Percentiles rank a stretch among this genome's conserved stretches.
These are phyloP conservation scores for Lecanicillium sp. DNA, from an alignment of 2,329 filamentous ascomycete genomes.

Conservation along the genomic window DNA sequence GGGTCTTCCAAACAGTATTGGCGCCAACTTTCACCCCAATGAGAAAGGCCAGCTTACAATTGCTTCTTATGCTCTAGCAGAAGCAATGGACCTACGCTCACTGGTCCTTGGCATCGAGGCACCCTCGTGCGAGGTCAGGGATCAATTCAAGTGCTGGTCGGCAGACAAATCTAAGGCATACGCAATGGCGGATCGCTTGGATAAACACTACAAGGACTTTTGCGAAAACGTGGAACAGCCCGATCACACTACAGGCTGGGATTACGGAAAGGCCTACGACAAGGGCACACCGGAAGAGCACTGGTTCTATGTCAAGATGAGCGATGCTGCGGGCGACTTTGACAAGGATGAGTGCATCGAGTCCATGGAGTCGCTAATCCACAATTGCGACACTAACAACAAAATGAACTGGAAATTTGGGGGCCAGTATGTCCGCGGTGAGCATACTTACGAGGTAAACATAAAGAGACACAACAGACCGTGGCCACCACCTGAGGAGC, in stretches of 20 bases:
- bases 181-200: conserved; percentile 13
- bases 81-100: conserved; percentile 13
- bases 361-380: conserved; percentile 14
- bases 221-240: conserved; percentile 16
- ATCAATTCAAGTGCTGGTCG: conserved; percentile 20
- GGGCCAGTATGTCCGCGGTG: conserved; percentile 15
- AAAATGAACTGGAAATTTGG: conserved; percentile 23
- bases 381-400: conserved; percentile 21
- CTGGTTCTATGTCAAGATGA: conserved; percentile 13
- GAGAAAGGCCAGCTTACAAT: conserved; percentile 18
- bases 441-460: conserved; percentile 18
- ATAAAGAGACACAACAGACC: conserved; percentile 11
- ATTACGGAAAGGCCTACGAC: conserved; percentile 14
- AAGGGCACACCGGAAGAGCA: conserved; percentile 19
- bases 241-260: conserved; percentile 14
- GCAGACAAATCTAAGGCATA: conserved; percentile 15
- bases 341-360: conserved; percentile 14
- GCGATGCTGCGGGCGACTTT: conserved; percentile 7
- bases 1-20: conserved; percentile 21
- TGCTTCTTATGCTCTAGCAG: conserved; percentile 18
- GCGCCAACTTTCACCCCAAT: conserved; percentile 25
- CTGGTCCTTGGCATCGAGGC: conserved; percentile 11
- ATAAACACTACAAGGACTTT: conserved; percentile 19
- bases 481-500: conserved; percentile 15
- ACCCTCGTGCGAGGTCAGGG: conserved; percentile 8